These are phyloP conservation scores for Linnemannia elongata DNA, from an alignment of 192 early-diverging fungal genomes.

Conservation along the genomic window DNA sequence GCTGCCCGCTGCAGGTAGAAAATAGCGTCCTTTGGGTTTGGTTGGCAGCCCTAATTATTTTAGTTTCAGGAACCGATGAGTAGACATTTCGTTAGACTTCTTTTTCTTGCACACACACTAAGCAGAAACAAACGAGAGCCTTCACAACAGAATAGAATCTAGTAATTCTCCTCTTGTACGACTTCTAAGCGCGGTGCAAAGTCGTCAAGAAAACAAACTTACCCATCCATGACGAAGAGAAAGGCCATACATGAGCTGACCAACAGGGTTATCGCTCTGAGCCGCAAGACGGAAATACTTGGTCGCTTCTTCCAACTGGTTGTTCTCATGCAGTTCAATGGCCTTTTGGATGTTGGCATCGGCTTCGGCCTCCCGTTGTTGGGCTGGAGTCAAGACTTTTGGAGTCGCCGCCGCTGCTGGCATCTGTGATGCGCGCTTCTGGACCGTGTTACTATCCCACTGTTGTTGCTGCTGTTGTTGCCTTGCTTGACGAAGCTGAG, in stretches of 20 bases:
- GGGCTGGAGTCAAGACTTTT: slow-evolving; percentile 29
- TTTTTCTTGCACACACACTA: neutral
- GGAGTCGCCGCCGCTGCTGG: slow-evolving; percentile 11
- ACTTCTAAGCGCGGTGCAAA: neutral
- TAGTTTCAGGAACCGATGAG: neutral
- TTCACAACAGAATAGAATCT: neutral
- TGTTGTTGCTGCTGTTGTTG: neutral
- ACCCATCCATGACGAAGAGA: slow-evolving; percentile 87
- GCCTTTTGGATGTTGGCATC: slow-evolving; percentile 77
- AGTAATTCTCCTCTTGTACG: neutral
- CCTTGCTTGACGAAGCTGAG: neutral
- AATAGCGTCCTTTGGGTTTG: slow-evolving; percentile 77
- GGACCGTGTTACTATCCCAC: neutral
- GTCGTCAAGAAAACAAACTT: slow-evolving; percentile 32
- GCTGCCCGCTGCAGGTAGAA: slow-evolving; percentile 81
- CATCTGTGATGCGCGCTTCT: neutral
- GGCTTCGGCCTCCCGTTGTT: slow-evolving; percentile 54
- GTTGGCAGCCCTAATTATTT: slow-evolving; percentile 65
- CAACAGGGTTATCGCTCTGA: slow-evolving; percentile 73
- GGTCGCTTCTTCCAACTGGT: slow-evolving; percentile 80
- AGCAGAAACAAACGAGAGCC: neutral
- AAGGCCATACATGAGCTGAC: slow-evolving; percentile 85
- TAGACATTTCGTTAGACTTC: neutral
- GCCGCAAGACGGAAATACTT: slow-evolving; percentile 81
- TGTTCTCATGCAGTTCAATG: slow-evolving; percentile 80